Conservation (phyloP, 441 rosid genomes). For the Pelargonium citronellum region DNA sequence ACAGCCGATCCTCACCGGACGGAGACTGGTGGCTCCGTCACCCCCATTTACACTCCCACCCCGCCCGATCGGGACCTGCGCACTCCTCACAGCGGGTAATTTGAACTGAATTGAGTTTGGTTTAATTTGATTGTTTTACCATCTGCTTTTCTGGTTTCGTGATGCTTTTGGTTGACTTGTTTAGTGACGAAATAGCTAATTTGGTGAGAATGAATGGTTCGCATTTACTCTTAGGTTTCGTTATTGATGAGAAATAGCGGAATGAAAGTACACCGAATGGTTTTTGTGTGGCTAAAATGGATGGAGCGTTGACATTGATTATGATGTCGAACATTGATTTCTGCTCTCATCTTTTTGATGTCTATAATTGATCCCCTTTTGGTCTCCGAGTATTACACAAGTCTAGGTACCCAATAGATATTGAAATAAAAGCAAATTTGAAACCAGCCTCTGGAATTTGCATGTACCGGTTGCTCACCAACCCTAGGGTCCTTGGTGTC, state of each 20-base stretch:
- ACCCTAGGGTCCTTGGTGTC: no score
- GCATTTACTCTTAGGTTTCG: not conserved
- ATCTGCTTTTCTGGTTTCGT: not conserved
- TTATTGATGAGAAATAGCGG: not conserved
- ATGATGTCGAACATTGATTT: no score
- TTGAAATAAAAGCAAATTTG: no score
- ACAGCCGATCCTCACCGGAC: slow-evolving; percentile 12
- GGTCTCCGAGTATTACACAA: no score
- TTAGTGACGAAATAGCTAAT: not conserved
- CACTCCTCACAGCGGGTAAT: slow-evolving; percentile 95
- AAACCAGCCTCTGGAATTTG: no score
- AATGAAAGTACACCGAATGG: not conserved
- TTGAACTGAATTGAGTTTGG: not conserved
- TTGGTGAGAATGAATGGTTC: not conserved
- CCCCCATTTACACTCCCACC: slow-evolving; percentile 62
- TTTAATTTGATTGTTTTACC: not conserved
- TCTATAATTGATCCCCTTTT: no score
- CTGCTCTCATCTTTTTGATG: no score
- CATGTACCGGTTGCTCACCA: no score
- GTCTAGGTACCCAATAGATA: no score
- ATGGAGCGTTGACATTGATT: not conserved
- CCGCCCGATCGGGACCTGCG: slow-evolving; percentile 66
- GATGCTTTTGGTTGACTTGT: no score
- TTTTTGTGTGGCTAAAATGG: not conserved
- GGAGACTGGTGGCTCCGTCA: slow-evolving; percentile 20